Conservation (phyloP, 331 rosid genomes). For the Cydonia oblonga region DNA sequence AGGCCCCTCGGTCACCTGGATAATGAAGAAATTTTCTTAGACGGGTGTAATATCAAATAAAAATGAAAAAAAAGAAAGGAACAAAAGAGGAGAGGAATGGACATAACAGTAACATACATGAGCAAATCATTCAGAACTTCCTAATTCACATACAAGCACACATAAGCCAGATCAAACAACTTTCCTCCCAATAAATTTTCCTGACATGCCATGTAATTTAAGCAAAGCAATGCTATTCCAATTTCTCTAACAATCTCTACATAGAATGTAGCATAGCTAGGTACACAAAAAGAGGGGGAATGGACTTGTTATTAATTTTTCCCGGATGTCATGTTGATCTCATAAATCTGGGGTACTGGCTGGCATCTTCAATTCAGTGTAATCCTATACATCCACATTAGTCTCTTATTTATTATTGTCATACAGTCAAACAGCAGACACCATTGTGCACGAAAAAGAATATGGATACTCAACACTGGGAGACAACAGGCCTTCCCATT, state of each 20-base stretch:
- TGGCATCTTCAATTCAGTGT: neutral
- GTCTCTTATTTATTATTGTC: neutral
- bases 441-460: neutral
- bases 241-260: neutral
- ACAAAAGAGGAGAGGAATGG: neutral
- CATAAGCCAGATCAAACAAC: neutral
- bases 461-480: neutral
- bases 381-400: neutral
- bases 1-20: constrained; percentile 33
- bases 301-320: too few species aligned
- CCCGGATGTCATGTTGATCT: neutral
- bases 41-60: neutral
- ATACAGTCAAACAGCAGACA: neutral
- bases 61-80: neutral
- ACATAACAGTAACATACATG: constrained; percentile 17
- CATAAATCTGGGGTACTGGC: neutral
- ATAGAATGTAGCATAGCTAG: neutral
- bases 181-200: neutral
- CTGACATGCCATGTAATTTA: neutral
- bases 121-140: constrained; percentile 12
- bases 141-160: neutral
- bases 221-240: neutral
- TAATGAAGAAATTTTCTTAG: constrained; percentile 1
- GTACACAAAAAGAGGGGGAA: neutral
- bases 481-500: neutral